These are phyloP conservation scores for Stylosanthes scabra DNA, from an alignment of 331 rosid genomes.

Conservation along the genomic window DNA sequence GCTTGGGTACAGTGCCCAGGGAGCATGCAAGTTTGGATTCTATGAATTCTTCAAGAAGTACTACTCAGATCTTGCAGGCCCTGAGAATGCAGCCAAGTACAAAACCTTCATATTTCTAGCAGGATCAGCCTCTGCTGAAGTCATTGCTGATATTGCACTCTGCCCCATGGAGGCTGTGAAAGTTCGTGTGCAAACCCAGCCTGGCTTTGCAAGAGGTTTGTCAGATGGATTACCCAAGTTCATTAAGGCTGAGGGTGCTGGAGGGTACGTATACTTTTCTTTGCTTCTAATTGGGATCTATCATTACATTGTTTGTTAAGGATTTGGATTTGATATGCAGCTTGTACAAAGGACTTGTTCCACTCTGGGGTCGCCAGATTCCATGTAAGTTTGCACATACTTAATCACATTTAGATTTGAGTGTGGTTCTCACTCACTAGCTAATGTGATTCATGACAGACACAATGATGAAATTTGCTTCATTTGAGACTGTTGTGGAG, in stretches of 20 bases:
- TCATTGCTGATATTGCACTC: constrained; percentile 78
- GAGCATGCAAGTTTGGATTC: constrained; percentile 86
- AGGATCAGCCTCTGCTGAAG: constrained; percentile 89
- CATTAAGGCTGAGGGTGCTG: constrained; percentile 68
- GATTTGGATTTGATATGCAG: constrained; percentile 48
- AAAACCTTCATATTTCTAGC: constrained; percentile 83
- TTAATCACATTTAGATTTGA: too few species aligned
- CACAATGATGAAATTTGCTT: constrained; percentile 92
- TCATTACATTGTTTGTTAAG: constrained; percentile 1
- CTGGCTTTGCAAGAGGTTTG: constrained; percentile 86
- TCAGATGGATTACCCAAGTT: constrained; percentile 80
- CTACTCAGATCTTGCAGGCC: constrained; percentile 85
- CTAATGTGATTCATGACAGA: constrained; percentile 47
- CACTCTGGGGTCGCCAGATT: constrained; percentile 96
- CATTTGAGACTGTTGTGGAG: constrained; percentile 82
- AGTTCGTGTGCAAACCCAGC: constrained; percentile 92
- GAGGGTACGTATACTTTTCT: constrained; percentile 51
- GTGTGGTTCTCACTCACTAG: too few species aligned
- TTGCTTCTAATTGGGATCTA: background rate
- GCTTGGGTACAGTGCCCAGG: constrained; percentile 86
- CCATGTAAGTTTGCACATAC: constrained; percentile 72
- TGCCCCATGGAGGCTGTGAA: constrained; percentile 95
- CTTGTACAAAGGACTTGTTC: constrained; percentile 80
- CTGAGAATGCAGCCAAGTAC: constrained; percentile 79
- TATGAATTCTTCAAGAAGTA: constrained; percentile 92